Percentiles rank a stretch among this genome's conserved stretches.
Evolutionary conservation across 2,329 filamentous ascomycete species (phyloP).

Genomic region (Didymella segeticola): DNA sequence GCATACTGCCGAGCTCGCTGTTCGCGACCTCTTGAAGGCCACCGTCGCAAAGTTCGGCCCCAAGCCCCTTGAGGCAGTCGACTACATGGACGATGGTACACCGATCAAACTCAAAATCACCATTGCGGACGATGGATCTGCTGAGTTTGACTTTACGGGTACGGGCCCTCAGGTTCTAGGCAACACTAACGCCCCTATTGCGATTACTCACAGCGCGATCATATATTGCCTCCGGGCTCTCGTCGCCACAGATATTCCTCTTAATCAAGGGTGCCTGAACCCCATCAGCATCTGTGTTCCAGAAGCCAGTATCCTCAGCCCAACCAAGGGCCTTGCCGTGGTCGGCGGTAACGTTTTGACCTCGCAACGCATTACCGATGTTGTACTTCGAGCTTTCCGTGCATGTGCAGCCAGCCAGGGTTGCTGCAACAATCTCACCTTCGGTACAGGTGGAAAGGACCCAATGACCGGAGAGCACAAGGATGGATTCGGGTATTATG

Average conservation of each 20-base stretch:
- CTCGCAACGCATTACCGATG: conserved; percentile 4
- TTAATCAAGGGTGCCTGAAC: conserved; percentile 51
- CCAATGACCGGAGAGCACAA: conserved; percentile 4
- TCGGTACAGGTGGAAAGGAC: conserved; percentile 8
- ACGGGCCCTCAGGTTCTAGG: conserved; percentile 40
- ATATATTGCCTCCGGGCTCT: conserved; percentile 49
- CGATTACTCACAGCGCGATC: conserved; percentile 63
- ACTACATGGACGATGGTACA: conserved; percentile 51
- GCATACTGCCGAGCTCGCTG: conserved; percentile 43
- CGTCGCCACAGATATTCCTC: conserved; percentile 46
- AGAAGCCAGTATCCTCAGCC: conserved; percentile 42
- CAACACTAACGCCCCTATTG: conserved; percentile 47
- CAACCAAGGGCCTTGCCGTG: conserved; percentile 10
- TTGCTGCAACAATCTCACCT: conserved; percentile 9
- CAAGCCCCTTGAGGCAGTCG: conserved; percentile 21
- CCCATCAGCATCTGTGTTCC: conserved; percentile 48
- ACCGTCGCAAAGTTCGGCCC: conserved; percentile 18
- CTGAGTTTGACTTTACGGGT: conserved; percentile 25
- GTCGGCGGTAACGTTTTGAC: conserved; percentile 9
- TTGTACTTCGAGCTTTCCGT: conserved; percentile 5
- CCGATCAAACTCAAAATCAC: conserved; percentile 27
- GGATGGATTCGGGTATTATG: conserved; percentile 10
- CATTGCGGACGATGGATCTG: conserved; percentile 2
- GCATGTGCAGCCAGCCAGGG: conserved; percentile 9
- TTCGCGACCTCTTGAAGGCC: conserved; percentile 38